Base-by-base conservation (phyloP, 805 yeast genomes). In the Kluyveromyces siamensis region DNA sequence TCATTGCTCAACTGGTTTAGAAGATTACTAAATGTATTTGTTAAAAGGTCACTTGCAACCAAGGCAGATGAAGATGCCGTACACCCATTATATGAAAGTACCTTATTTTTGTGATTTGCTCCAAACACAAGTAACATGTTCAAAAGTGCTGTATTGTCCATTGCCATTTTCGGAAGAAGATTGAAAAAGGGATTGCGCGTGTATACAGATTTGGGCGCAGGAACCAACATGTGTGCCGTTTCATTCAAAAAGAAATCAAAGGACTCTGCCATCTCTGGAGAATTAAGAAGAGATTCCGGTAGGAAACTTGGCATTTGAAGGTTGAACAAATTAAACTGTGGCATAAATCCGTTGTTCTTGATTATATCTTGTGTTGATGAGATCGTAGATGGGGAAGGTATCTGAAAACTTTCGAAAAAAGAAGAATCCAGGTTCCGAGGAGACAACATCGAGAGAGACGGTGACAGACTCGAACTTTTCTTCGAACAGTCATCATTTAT, bases 141-240 rank as follows among this genome's bases (percentile, higher is more conserved):
- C 53, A 84, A 61, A 9, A 84, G 61, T 6, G 70, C 72, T 11
- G 70, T 76, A 49, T 75, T 72, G 19, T 73, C 70, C 73, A 81
- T 68, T 1, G 91, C 88, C 74, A 85, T 72, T 54, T 75, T 76
- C 0, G 93, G 90, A 13, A 86, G 62, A 7, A 84, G 66, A 14
- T 72, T 73, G 50, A 75, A 73, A 65, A 84, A 84, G 0, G 93
- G 93, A 55, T 83, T 81, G 14, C 76, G 79, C 18, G 65, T 68
- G 56, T 81, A 81, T 1, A 74, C 57, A 8, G 69, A 60, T 2
- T 75, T 69, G 9, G 87, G 87, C 0, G 85, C 81, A 0, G 90
- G 89, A 6, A 82, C 86, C 17, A 84, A 69, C 25, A 74, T 68
- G 37, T 72, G 72, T 1, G 90, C 77, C 0, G 87, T 83, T 13